Conservation (phyloP, 2,329 filamentous ascomycete species). For the Phyllosticta citrichinensis region DNA sequence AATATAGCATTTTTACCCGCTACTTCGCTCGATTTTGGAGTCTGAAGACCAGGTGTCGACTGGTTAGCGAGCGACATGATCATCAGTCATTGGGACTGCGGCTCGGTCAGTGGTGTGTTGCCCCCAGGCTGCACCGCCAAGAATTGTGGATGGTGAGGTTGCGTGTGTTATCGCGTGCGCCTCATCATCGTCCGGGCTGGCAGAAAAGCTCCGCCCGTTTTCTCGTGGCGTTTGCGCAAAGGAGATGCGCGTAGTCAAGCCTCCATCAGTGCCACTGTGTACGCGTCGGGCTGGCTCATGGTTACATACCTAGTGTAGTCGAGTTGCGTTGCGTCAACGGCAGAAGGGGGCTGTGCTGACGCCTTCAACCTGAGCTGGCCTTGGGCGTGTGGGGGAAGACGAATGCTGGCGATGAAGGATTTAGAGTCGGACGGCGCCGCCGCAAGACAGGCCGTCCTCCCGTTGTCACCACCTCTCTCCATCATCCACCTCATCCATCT, state of each 20-base stretch:
- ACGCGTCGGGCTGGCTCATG: constrained; percentile 3
- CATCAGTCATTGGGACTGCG: not conserved
- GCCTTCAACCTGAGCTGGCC: constrained; percentile 5
- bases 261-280: constrained; percentile 1
- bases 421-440: not conserved
- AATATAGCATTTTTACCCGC: not conserved
- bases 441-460: not conserved
- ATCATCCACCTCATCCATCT: not conserved
- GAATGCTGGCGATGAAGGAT: not conserved
- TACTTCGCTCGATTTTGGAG: not conserved
- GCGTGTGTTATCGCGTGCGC: not conserved
- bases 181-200: not conserved
- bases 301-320: too few species aligned
- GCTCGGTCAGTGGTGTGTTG: not conserved
- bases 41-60: too few species aligned
- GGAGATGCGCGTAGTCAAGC: constrained; percentile 2
- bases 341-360: not conserved
- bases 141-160: not conserved
- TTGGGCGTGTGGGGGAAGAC: not conserved
- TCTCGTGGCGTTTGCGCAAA: not conserved
- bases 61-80: not conserved
- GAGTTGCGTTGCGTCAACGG: constrained; percentile 2
- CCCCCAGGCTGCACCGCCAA: not conserved
- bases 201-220: not conserved
- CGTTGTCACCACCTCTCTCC: not conserved